Conservation (phyloP, 2,329 filamentous ascomycete genomes). For the Fusarium sp. region DNA sequence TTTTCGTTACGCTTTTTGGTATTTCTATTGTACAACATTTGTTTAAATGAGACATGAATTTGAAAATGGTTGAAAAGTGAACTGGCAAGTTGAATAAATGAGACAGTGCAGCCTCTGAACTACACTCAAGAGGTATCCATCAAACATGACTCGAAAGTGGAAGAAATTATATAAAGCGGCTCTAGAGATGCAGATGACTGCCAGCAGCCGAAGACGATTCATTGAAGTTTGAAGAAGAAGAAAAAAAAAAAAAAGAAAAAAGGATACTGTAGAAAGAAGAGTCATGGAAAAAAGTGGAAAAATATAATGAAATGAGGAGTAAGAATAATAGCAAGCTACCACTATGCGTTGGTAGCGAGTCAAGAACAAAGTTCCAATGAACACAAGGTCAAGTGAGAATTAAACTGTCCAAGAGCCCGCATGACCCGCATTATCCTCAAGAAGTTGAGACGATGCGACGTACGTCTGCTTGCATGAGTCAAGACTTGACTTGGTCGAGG, state of each 20-base stretch:
- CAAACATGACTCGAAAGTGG: slow-evolving; percentile 10
- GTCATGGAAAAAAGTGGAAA: slow-evolving; percentile 5
- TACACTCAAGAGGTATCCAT: neutral
- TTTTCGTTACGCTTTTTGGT: slow-evolving; percentile 41
- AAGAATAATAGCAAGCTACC: neutral
- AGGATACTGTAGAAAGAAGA: neutral
- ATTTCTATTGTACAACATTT: slow-evolving; percentile 39
- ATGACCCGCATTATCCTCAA: slow-evolving; percentile 7
- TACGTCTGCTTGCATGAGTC: slow-evolving; percentile 13
- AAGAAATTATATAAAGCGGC: slow-evolving; percentile 3
- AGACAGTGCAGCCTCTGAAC: neutral
- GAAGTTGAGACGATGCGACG: slow-evolving; percentile 20
- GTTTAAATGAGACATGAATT: slow-evolving; percentile 1
- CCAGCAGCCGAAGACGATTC: slow-evolving; percentile 30
- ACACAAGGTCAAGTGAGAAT: neutral
- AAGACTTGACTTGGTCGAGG: slow-evolving; percentile 6
- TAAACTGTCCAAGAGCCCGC: neutral
- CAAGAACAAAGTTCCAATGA: slow-evolving; percentile 14
- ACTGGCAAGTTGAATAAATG: neutral
- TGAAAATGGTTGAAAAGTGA: neutral
- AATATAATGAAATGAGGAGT: neutral
- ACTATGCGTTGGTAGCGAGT: slow-evolving; percentile 4
- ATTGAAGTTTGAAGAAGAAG: neutral
- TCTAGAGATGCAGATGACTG: slow-evolving; percentile 22
- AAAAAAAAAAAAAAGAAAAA: neutral